Conservation (phyloP, 441 rosid species). For the Corymbia calophylla region DNA sequence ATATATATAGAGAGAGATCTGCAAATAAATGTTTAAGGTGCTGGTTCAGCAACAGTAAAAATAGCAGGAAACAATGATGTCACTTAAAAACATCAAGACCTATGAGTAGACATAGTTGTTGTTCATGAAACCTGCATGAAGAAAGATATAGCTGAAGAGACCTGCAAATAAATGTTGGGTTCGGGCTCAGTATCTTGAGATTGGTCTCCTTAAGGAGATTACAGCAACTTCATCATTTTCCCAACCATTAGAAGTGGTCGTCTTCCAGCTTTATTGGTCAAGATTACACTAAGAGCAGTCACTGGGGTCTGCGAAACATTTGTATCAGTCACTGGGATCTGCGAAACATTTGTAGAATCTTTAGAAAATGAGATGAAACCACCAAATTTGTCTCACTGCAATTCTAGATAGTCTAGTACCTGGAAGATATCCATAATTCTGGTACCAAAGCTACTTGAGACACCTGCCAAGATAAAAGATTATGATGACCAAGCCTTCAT, state of each 20-base stretch:
- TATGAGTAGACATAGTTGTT: background rate
- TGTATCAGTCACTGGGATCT: background rate
- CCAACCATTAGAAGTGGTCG: background rate
- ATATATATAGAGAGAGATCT: background rate
- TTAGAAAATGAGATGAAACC: background rate
- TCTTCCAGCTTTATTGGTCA: background rate
- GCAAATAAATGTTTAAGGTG: too few species aligned
- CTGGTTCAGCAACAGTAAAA: background rate
- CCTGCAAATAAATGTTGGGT: background rate
- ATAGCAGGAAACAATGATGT: background rate
- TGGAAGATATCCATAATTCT: conserved; percentile 18
- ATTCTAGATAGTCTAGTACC: conserved; percentile 8
- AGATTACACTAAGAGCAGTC: background rate
- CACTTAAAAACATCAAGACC: background rate
- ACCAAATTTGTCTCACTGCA: background rate
- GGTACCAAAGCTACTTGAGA: conserved; percentile 33
- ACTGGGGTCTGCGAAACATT: background rate
- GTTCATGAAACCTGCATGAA: background rate
- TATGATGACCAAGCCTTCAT: background rate
- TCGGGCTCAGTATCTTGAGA: background rate
- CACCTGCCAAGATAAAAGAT: conserved; percentile 9
- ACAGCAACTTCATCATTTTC: background rate
- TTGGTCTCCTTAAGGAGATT: background rate
- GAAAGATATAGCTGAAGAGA: conserved; percentile 1
- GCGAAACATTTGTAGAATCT: background rate